These are phyloP conservation scores for Penicillium simplicissimum DNA, from an alignment of 495 filamentous ascomycete genomes.

Conservation along the genomic window DNA sequence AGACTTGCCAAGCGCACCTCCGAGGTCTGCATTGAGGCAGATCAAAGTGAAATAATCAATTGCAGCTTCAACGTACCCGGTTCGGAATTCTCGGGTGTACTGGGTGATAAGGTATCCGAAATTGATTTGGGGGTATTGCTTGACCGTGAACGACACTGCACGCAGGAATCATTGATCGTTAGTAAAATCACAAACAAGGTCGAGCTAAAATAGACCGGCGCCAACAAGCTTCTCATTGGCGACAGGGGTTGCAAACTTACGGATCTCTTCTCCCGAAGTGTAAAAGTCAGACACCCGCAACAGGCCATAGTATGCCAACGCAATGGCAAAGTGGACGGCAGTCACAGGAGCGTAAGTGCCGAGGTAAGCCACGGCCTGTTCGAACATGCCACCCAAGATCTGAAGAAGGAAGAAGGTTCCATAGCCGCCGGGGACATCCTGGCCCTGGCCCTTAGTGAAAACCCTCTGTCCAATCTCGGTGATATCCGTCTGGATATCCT, in stretches of 20 bases:
- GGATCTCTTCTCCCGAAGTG: slow-evolving; percentile 67
- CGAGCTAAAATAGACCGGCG: not conserved
- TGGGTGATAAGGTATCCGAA: slow-evolving; percentile 91
- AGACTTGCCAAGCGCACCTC: slow-evolving; percentile 66
- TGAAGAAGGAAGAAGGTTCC: slow-evolving; percentile 92
- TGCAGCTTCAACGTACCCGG: slow-evolving; percentile 79
- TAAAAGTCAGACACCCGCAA: slow-evolving; percentile 77
- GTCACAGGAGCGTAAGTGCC: slow-evolving; percentile 87
- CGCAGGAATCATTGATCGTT: not conserved
- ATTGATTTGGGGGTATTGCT: slow-evolving; percentile 82
- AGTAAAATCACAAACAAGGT: slow-evolving; percentile 24
- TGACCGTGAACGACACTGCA: slow-evolving; percentile 67
- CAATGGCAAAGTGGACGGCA: slow-evolving; percentile 93
- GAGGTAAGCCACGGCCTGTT: slow-evolving; percentile 87
- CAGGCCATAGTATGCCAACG: slow-evolving; percentile 86
- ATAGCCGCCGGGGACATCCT: slow-evolving; percentile 71
- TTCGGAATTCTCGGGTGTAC: slow-evolving; percentile 94
- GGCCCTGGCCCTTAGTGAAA: slow-evolving; percentile 70
- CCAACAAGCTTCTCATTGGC: not conserved
- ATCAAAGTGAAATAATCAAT: slow-evolving; percentile 93
- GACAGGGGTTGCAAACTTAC: slow-evolving; percentile 45
- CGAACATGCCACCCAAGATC: slow-evolving; percentile 89
- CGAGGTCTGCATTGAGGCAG: slow-evolving; percentile 87
- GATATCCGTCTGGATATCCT: slow-evolving; percentile 81
- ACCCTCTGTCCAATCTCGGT: slow-evolving; percentile 85